Evolutionary conservation across 2,329 filamentous ascomycete species (phyloP).

Genomic region (Penicillium sp.): DNA sequence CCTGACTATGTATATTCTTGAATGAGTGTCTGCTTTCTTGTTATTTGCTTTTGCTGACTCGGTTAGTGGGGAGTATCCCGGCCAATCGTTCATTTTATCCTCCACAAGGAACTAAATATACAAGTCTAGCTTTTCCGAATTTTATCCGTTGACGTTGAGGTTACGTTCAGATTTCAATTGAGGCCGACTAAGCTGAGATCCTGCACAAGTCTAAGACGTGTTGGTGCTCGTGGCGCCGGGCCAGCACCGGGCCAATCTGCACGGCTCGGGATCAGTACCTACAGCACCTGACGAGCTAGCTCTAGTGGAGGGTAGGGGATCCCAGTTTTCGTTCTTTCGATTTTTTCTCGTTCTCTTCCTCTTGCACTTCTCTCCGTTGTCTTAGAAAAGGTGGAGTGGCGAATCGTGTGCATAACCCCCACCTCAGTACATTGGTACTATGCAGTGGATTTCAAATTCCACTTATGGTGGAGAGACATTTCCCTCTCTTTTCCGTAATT

Average conservation of each 20-base stretch:
- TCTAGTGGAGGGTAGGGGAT: slow-evolving; percentile 1
- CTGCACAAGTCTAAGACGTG: slow-evolving; percentile 8
- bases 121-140: background rate
- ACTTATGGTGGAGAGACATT: background rate
- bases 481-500: too few relatives aligned
- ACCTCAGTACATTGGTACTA: background rate
- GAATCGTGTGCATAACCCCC: slow-evolving; percentile 5
- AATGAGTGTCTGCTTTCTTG: background rate
- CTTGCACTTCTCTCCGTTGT: background rate
- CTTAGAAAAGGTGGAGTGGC: slow-evolving; percentile 16
- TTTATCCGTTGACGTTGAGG: slow-evolving; percentile 1
- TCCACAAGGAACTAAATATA: too few relatives aligned
- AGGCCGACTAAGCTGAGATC: slow-evolving; percentile 11
- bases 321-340: slow-evolving; percentile 2
- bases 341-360: background rate
- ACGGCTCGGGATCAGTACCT: slow-evolving; percentile 16
- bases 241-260: background rate
- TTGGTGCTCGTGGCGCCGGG: slow-evolving; percentile 1
- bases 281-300: slow-evolving; percentile 3
- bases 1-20: background rate
- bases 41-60: slow-evolving; percentile 12
- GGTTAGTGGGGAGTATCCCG: slow-evolving; percentile 1
- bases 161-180: slow-evolving; percentile 11
- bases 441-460: slow-evolving; percentile 12
- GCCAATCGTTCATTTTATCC: slow-evolving; percentile 5